A percentile compares a stretch with the other conserved stretches of the same genome.
These are phyloP conservation scores for Podaxis sp. DNA, from an alignment of 768 basidiomycete species.

Conservation along the genomic window DNA sequence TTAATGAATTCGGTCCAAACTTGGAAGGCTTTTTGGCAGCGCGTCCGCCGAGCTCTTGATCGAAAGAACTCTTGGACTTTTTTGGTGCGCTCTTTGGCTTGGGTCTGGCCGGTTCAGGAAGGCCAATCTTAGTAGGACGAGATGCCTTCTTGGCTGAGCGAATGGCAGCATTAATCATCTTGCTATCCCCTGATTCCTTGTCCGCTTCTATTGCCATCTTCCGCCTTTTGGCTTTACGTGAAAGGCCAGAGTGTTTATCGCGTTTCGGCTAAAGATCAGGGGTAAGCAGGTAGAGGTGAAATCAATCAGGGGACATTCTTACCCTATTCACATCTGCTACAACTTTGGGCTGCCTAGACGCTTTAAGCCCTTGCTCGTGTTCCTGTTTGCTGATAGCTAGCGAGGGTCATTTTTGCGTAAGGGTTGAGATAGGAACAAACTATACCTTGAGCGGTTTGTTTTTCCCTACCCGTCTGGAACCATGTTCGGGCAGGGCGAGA, in stretches of 20 bases:
- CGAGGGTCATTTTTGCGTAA: neutral
- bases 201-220: constrained; percentile 87
- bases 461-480: constrained; percentile 93
- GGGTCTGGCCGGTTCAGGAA: constrained; percentile 29
- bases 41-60: constrained; percentile 38
- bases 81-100: constrained; percentile 30
- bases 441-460: constrained; percentile 73
- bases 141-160: constrained; percentile 83
- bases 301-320: constrained; percentile 15
- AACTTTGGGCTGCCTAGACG: constrained; percentile 40
- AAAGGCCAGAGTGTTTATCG: constrained; percentile 78
- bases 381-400: constrained; percentile 74
- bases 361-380: constrained; percentile 46
- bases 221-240: constrained; percentile 84
- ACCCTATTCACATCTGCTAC: constrained; percentile 39
- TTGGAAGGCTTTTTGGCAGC: constrained; percentile 4
- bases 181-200: constrained; percentile 53
- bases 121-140: constrained; percentile 74
- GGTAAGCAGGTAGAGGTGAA: constrained; percentile 4
- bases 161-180: constrained; percentile 68
- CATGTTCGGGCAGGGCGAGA: constrained; percentile 95
- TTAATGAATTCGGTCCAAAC: constrained; percentile 4
- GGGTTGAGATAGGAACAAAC: neutral
- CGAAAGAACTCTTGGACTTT: constrained; percentile 46
- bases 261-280: constrained; percentile 56